Evolutionary conservation across 2,329 filamentous ascomycete species (phyloP).

Genomic region (Drechslerella stenobrocha): DNA sequence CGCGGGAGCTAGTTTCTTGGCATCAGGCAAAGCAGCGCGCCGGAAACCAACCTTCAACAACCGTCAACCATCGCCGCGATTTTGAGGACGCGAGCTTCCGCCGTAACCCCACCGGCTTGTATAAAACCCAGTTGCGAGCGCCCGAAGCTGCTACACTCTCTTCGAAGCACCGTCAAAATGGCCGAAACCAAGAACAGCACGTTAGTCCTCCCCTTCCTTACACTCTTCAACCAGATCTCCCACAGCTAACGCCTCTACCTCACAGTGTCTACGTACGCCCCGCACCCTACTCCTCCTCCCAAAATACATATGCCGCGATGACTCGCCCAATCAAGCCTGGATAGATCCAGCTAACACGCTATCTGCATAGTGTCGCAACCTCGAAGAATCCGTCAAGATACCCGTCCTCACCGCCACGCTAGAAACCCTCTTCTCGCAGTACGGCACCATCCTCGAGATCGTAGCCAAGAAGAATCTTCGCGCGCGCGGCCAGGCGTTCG

Average conservation of each 20-base stretch:
- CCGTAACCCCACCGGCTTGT: constrained; percentile 8
- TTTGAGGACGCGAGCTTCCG: constrained; percentile 10
- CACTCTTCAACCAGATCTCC: background rate
- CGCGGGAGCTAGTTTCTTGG: constrained; percentile 39
- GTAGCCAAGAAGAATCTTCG: constrained; percentile 87
- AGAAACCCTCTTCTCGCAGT: constrained; percentile 79
- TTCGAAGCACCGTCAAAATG: constrained; percentile 17
- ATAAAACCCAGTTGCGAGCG: background rate
- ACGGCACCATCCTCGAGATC: constrained; percentile 80
- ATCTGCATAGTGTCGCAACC: constrained; percentile 64
- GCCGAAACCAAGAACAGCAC: constrained; percentile 38
- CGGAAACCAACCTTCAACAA: constrained; percentile 10
- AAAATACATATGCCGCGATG: too few relatives aligned
- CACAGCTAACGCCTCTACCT: constrained; percentile 23
- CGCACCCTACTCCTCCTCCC: background rate
- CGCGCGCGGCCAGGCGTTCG: constrained; percentile 91
- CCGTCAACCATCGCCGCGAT: constrained; percentile 5
- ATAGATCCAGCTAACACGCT: constrained; percentile 56
- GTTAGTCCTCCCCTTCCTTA: constrained; percentile 14
- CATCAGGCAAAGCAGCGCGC: constrained; percentile 18
- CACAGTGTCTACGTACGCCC: constrained; percentile 48
- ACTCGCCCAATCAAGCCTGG: too few relatives aligned
- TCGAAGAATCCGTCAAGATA: constrained; percentile 88
- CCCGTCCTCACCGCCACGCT: constrained; percentile 74
- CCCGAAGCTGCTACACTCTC: background rate